Base-by-base conservation (phyloP, 352 stramenopile species). In the Pythium graminicola region DNA sequence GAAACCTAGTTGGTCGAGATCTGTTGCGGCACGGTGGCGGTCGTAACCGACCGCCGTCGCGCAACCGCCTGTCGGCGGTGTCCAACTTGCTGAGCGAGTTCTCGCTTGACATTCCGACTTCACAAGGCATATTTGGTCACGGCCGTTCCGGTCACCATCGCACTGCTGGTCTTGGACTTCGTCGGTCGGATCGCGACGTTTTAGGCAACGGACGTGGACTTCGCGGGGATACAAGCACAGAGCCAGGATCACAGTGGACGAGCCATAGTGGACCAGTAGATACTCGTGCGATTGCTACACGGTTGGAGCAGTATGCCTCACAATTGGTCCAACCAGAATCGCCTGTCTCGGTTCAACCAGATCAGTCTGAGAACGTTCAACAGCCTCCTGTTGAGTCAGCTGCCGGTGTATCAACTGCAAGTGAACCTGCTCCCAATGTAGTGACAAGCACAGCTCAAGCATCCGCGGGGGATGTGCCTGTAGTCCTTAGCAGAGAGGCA, bases 41-140 rank as follows among this genome's bases (percentile, higher is more conserved):
- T 3, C 73, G 77, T 28, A 57, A 62, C 28, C 66, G 72, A 28
- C 80, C 80, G 11, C 76, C 78, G 61, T 66, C 82, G 52, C 52
- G 76, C 57, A 90, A 78, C 48, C 70, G 76, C 16, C 59, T 89
- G 42, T 85, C 80, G 28, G 65, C 79, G 11, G 70, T 90, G 5
- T 89, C 80, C 0, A 88, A 89, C 45, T 41, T 93, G 26, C 61
- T 93, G 16, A 91, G 76, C 27, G 82, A 93, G 31, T 90, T 93
- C 51, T 89, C 82, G 6, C 60, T 93, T 14, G 80, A 92, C 42
- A 82, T 90, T 26, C 79, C 79, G 7, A 69, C 64, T 7, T 72
- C 65, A 8, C 76, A 77, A 42, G 36, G 74, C 14, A 45, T 61
- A 6, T 62, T 76, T 26, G 60, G 54, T 4, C 57, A 71, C 16